Evolutionary conservation across 495 filamentous ascomycete genomes (phyloP).

Genomic region (Melanomma pulvis-pyrius): DNA sequence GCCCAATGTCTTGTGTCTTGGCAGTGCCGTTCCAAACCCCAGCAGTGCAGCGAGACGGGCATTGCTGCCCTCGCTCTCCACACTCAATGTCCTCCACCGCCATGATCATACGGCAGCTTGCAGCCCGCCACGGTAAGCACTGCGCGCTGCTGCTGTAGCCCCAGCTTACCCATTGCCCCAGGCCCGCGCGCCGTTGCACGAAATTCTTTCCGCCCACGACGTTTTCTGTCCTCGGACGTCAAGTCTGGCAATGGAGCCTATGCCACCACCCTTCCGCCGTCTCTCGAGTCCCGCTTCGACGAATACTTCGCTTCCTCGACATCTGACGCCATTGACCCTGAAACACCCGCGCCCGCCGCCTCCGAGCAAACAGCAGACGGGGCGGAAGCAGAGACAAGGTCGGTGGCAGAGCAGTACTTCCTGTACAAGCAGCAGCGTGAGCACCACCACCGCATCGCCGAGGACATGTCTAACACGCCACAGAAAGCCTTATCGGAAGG

Average conservation of each 20-base stretch:
- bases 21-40: background rate
- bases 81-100: background rate
- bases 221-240: constrained; percentile 28
- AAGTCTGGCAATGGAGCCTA: constrained; percentile 26
- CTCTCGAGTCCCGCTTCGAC: constrained; percentile 31
- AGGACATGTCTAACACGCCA: constrained; percentile 24
- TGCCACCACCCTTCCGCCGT: constrained; percentile 32
- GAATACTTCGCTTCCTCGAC: constrained; percentile 14
- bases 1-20: no score
- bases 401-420: constrained; percentile 35
- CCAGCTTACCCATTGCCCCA: constrained; percentile 5
- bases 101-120: constrained; percentile 42
- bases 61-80: background rate
- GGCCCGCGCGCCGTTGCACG: constrained; percentile 8
- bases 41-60: no score
- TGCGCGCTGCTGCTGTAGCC: background rate
- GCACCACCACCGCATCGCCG: background rate
- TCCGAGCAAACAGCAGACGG: background rate
- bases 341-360: constrained; percentile 7
- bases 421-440: constrained; percentile 34
- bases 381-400: background rate
- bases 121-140: constrained; percentile 31
- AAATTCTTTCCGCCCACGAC: constrained; percentile 9
- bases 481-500: constrained; percentile 45
- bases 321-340: constrained; percentile 2